Evolutionary conservation across 257 asterid genomes (phyloP), one percentile per base, ranked within the genome.

Genomic region (Nicotiana attenuata): DNA sequence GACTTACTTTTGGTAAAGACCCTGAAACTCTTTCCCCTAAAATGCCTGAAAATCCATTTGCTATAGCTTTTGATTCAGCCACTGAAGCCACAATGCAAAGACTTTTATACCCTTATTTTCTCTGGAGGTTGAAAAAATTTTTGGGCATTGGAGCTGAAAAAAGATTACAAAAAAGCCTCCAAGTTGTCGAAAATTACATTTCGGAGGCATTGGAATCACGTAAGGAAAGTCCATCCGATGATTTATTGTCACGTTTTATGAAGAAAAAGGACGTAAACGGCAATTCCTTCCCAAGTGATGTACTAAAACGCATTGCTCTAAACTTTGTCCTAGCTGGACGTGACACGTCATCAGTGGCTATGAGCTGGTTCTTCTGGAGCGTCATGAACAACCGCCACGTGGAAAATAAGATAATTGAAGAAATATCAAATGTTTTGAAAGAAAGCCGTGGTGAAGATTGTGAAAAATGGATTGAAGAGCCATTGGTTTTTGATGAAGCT

Each of bases 351-450:
- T 94, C 98, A 0, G 98, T 94, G 3, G 98, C 98, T 7, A 89
- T 94, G 67, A 91, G 97, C 88, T 94, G 98, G 98, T 94, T 94
- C 81, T 94, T 94, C 85, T 92, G 95, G 92, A 91, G 87, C 10
- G 95, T 94, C 7, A 92, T 90, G 92, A 92, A 92, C 82, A 83
- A 87, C 1, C 17, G 85, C 2, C 82, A 85, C 16, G 94, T 90
- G n/a, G 98, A 94, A 52, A 77, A 84, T 2, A 89, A 85, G 24
- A 92, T 94, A 73, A 20, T 94, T 24, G 4, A 31, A 5, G 98
- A 94, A 77, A 77, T 94, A 56, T 78, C 92, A 0, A 7, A 57
- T 0, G 93, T 91, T 33, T 55, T 94, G 2, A 82, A 17, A 2
- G 89, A 89, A 7, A 89, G 93, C 0, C 87, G 97, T 0, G 97